Percentiles rank a stretch among this genome's conserved stretches.
These are phyloP conservation scores for Annona squamosa DNA, from an alignment of 164 flowering plant species.

Conservation along the genomic window DNA sequence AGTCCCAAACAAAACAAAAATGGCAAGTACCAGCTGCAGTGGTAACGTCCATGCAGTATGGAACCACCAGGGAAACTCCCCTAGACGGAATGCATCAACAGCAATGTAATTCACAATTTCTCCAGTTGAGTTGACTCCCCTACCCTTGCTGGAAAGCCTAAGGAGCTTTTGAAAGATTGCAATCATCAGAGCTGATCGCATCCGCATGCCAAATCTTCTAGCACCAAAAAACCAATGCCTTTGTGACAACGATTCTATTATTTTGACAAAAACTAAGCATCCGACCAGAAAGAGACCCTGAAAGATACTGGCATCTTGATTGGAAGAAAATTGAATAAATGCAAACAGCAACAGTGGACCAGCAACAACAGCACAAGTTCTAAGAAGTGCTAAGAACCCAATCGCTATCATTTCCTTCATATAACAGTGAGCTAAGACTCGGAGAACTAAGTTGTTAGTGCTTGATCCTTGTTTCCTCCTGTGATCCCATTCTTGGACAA, in stretches of 20 bases:
- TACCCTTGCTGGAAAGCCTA: constrained; percentile 60
- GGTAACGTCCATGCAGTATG: constrained; percentile 46
- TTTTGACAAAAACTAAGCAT: constrained; percentile 42
- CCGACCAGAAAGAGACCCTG: constrained; percentile 50
- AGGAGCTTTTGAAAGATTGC: constrained; percentile 61
- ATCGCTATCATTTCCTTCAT: constrained; percentile 40
- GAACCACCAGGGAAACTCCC: constrained; percentile 71
- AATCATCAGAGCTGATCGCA: constrained; percentile 78
- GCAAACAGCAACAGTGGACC: constrained; percentile 59
- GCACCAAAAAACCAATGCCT: constrained; percentile 58
- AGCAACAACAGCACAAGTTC: constrained; percentile 37
- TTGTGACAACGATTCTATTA: constrained; percentile 60
- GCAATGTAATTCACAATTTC: constrained; percentile 84
- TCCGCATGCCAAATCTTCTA: constrained; percentile 63
- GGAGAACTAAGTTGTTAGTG: constrained; percentile 26
- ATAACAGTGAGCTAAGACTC: constrained; percentile 45
- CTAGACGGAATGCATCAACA: constrained; percentile 82
- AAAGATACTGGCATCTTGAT: constrained; percentile 15
- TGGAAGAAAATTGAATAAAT: constrained; percentile 45
- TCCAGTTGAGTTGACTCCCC: constrained; percentile 65
- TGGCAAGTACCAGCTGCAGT: constrained; percentile 46
- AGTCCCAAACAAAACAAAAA: constrained; percentile 40
- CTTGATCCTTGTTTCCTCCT: constrained; percentile 16
- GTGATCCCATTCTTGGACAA: constrained; percentile 36
- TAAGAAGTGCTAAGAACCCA: constrained; percentile 44